Evolutionary conservation across 2,329 filamentous ascomycete genomes (phyloP).

Genomic region (Epichloe amarillans): DNA sequence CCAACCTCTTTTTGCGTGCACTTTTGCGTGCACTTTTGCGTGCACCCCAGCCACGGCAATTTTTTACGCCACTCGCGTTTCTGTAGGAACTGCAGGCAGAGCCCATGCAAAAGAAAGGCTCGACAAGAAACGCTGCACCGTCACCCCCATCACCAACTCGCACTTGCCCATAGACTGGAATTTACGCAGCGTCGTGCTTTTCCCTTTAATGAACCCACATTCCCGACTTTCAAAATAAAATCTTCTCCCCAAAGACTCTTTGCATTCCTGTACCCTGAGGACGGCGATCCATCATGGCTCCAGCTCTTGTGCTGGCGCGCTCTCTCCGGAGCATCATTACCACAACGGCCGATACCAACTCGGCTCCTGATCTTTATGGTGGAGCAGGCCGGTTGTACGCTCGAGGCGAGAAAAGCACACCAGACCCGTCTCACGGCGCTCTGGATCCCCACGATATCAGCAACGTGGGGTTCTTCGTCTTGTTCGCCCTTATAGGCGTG

Average conservation of each 20-base stretch:
- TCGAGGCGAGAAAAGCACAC: slow-evolving; percentile 13
- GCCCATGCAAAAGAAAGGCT: background rate
- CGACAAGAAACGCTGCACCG: background rate
- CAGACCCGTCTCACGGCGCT: slow-evolving; percentile 32
- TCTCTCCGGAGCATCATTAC: slow-evolving; percentile 19
- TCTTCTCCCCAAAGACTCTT: too few relatives aligned
- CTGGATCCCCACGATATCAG: slow-evolving; percentile 44
- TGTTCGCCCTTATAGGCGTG: slow-evolving; percentile 75
- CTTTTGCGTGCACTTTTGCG: background rate
- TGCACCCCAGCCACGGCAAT: slow-evolving; percentile 15
- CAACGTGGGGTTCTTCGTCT: slow-evolving; percentile 62
- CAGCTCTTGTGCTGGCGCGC: slow-evolving; percentile 19
- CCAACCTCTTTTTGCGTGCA: slow-evolving; percentile 2
- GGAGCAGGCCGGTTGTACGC: slow-evolving; percentile 29
- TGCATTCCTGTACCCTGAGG: slow-evolving; percentile 1
- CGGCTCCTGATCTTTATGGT: slow-evolving; percentile 23
- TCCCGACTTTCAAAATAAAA: background rate
- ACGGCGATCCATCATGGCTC: slow-evolving; percentile 25
- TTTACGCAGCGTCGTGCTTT: background rate
- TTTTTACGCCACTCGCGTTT: slow-evolving; percentile 13
- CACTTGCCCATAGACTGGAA: background rate
- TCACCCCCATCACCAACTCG: background rate
- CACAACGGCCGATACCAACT: slow-evolving; percentile 7
- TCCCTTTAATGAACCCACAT: background rate
- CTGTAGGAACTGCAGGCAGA: slow-evolving; percentile 13